These are phyloP conservation scores for Hygrophila difformis DNA, from an alignment of 257 asterid genomes.

Conservation along the genomic window DNA sequence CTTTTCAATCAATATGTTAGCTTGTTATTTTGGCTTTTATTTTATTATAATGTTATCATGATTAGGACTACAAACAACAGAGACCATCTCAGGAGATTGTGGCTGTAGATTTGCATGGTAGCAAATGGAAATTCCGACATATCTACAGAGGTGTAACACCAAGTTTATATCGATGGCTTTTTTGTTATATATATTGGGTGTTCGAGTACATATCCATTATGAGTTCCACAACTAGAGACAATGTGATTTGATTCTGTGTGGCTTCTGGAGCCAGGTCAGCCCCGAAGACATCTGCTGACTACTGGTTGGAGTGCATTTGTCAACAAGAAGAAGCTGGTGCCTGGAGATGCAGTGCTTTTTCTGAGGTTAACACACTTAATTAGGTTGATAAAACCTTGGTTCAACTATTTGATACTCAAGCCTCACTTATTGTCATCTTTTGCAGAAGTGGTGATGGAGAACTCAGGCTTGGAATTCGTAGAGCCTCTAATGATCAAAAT, in stretches of 20 bases:
- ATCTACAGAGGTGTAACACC: slow-evolving; percentile 66
- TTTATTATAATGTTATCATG: slow-evolving; percentile 1
- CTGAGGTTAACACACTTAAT: slow-evolving; percentile 34
- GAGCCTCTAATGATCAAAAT: slow-evolving; percentile 40
- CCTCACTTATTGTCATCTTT: background rate
- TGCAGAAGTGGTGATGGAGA: slow-evolving; percentile 61
- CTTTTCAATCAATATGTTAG: no score
- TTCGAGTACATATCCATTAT: background rate
- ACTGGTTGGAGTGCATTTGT: slow-evolving; percentile 86
- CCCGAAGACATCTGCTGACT: slow-evolving; percentile 69
- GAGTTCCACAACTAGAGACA: background rate
- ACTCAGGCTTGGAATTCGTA: slow-evolving; percentile 63
- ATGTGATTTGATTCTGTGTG: background rate
- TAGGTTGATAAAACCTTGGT: background rate
- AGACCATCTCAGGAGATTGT: slow-evolving; percentile 95
- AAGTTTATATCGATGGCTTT: background rate
- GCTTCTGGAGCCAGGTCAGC: slow-evolving; percentile 46
- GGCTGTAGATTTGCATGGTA: slow-evolving; percentile 90
- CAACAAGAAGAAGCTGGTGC: slow-evolving; percentile 54
- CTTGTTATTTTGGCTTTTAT: background rate
- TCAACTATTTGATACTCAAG: background rate
- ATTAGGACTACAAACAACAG: slow-evolving; percentile 79
- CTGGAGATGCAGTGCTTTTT: slow-evolving; percentile 79
- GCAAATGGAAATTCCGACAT: slow-evolving; percentile 90
- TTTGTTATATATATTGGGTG: no score